Evolutionary conservation across 2,329 filamentous ascomycete species (phyloP).

Genomic region (Zymoseptoria crescenta): DNA sequence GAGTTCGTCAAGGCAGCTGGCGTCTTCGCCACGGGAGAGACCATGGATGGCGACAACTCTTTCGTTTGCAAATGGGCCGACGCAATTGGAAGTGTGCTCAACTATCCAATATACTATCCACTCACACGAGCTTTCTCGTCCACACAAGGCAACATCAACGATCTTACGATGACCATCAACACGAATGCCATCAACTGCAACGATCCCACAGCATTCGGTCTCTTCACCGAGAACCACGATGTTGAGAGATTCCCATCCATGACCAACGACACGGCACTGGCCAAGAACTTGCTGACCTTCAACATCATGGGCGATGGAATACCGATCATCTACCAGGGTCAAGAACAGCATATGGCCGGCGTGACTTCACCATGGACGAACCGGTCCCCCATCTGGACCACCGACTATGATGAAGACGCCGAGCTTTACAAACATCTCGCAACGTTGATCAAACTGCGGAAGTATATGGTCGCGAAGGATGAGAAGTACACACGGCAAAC

Average conservation of each 20-base stretch:
- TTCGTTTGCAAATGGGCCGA: conserved; percentile 32
- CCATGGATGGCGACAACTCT: conserved; percentile 27
- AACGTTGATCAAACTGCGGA: conserved; percentile 37
- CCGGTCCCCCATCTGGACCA: conserved; percentile 33
- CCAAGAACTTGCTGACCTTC: conserved; percentile 34
- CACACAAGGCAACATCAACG: conserved; percentile 30
- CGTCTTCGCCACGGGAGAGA: conserved; percentile 33
- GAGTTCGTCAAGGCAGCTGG: conserved; percentile 29
- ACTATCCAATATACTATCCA: conserved; percentile 34
- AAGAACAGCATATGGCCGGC: conserved; percentile 36
- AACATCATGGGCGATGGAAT: conserved; percentile 37
- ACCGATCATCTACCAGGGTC: conserved; percentile 37
- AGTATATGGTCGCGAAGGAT: conserved; percentile 34
- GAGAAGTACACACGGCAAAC: conserved; percentile 35
- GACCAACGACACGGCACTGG: conserved; percentile 31
- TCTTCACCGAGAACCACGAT: conserved; percentile 38
- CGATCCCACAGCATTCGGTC: conserved; percentile 32
- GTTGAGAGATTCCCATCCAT: conserved; percentile 32
- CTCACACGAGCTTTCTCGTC: conserved; percentile 32
- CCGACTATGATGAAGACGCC: conserved; percentile 33
- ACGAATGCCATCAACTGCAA: conserved; percentile 30
- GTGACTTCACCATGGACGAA: conserved; percentile 27
- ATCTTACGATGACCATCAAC: conserved; percentile 31
- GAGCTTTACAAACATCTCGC: conserved; percentile 35
- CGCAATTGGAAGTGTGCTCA: conserved; percentile 31